phyloP scores from a whole-genome alignment of 805 yeast genomes.

The Spathaspora passalidarum region DNA sequence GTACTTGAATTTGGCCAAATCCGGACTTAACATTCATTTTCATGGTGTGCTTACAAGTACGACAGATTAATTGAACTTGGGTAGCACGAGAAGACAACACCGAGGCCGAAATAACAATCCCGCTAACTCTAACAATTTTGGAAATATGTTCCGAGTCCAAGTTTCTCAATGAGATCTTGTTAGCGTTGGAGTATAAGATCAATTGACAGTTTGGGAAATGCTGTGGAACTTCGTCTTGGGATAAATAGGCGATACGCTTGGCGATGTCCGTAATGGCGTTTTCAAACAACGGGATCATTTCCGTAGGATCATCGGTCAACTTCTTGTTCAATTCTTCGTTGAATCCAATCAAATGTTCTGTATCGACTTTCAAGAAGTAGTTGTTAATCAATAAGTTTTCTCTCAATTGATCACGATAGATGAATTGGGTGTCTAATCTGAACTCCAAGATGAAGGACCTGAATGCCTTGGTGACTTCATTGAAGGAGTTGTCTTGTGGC shows the following conservation, averaged over 20 bases:
- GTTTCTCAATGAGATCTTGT: slow-evolving; percentile 70
- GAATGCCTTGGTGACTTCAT: slow-evolving; percentile 74
- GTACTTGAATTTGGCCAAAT: slow-evolving; percentile 63
- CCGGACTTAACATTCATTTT: slow-evolving; percentile 61
- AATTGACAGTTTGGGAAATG: slow-evolving; percentile 82
- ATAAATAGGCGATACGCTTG: slow-evolving; percentile 56
- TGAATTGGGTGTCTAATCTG: slow-evolving; percentile 74
- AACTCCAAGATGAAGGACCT: slow-evolving; percentile 81
- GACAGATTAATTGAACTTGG: slow-evolving; percentile 76
- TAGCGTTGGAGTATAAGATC: slow-evolving; percentile 69
- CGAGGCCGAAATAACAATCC: slow-evolving; percentile 89
- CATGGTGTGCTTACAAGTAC: slow-evolving; percentile 80
- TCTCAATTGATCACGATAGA: slow-evolving; percentile 87
- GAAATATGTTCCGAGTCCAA: slow-evolving; percentile 86
- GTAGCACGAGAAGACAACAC: slow-evolving; percentile 88
- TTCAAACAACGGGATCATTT: slow-evolving; percentile 83
- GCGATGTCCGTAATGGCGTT: slow-evolving; percentile 84
- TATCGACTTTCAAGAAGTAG: slow-evolving; percentile 68
- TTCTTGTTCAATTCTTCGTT: slow-evolving; percentile 87
- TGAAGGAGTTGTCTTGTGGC: slow-evolving; percentile 57
- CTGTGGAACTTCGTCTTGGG: slow-evolving; percentile 48
- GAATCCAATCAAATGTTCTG: slow-evolving; percentile 82
- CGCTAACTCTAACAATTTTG: slow-evolving; percentile 85
- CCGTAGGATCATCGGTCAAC: slow-evolving; percentile 82
- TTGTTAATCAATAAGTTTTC: slow-evolving; percentile 79